These are phyloP conservation scores for Podospora pseudopauciseta DNA, from an alignment of 495 filamentous ascomycete species.

Conservation along the genomic window DNA sequence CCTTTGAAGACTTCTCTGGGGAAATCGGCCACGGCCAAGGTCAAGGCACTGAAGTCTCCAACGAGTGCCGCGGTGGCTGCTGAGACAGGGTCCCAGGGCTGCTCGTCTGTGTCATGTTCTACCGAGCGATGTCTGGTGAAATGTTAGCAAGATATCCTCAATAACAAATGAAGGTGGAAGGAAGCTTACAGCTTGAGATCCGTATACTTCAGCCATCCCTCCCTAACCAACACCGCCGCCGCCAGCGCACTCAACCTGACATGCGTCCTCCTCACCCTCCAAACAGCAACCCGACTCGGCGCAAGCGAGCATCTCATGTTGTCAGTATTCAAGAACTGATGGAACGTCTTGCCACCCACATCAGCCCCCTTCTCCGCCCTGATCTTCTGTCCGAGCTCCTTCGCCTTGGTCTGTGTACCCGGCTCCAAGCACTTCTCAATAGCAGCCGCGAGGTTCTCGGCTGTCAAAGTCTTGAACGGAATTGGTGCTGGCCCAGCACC, in stretches of 20 bases:
- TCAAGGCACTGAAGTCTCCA: slow-evolving; percentile 68
- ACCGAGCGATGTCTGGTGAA: slow-evolving; percentile 55
- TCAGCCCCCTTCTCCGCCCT: slow-evolving; percentile 60
- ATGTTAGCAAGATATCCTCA: slow-evolving; percentile 20
- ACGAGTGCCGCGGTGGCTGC: slow-evolving; percentile 69
- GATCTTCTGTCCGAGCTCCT: slow-evolving; percentile 58
- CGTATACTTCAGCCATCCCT: slow-evolving; percentile 57
- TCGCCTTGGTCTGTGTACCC: slow-evolving; percentile 53
- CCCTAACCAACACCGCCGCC: slow-evolving; percentile 59
- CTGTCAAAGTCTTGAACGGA: slow-evolving; percentile 63
- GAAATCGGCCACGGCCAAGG: slow-evolving; percentile 79
- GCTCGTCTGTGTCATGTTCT: slow-evolving; percentile 69
- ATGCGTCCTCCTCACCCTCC: slow-evolving; percentile 62
- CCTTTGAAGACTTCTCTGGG: slow-evolving; percentile 66
- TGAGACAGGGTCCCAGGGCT: slow-evolving; percentile 69
- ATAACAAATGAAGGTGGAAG: too few relatives aligned
- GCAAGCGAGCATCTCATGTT: slow-evolving; percentile 60
- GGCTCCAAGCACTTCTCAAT: slow-evolving; percentile 57
- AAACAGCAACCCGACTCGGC: slow-evolving; percentile 63
- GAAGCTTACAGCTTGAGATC: slow-evolving; percentile 63
- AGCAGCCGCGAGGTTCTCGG: slow-evolving; percentile 58
- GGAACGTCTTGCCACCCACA: slow-evolving; percentile 64
- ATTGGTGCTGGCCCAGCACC: slow-evolving; percentile 72
- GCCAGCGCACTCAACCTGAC: slow-evolving; percentile 66
- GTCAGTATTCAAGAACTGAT: slow-evolving; percentile 60